phyloP scores from a whole-genome alignment of 176 grass and related monocot species.

The Paspalum notatum region DNA sequence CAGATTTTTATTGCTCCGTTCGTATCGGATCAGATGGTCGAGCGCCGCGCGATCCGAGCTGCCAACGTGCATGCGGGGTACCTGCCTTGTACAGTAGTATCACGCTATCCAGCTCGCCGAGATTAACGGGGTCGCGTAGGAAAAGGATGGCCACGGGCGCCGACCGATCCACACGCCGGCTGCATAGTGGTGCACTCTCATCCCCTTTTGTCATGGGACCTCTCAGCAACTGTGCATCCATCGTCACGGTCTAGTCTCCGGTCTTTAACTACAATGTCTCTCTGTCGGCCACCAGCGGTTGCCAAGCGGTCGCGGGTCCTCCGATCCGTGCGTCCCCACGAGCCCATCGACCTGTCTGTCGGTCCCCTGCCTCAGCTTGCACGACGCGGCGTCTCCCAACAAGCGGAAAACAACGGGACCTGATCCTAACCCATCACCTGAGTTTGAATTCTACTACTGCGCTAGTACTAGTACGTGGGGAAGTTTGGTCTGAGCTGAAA shows the following conservation, averaged over 20 bases:
- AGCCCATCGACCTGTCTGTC: background rate
- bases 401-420: too few relatives aligned
- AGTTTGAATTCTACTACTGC: background rate
- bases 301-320: background rate
- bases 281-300: background rate
- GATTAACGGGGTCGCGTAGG: too few relatives aligned
- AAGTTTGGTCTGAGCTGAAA: background rate
- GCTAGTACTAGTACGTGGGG: too few relatives aligned
- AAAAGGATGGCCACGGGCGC: background rate
- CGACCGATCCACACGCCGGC: background rate
- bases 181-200: background rate
- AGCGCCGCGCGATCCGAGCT: background rate
- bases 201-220: too few relatives aligned
- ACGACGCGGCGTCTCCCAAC: background rate
- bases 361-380: background rate
- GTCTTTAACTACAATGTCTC: constrained; percentile 9
- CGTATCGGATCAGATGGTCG: background rate
- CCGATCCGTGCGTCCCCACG: constrained; percentile 16
- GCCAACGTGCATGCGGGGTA: too few relatives aligned
- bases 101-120: too few relatives aligned
- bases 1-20: too few relatives aligned
- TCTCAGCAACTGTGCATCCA: too few relatives aligned
- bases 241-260: too few relatives aligned
- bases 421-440: too few relatives aligned
- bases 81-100: too few relatives aligned